Evolutionary conservation across 2,329 filamentous ascomycete genomes (phyloP).

Genomic region (Talaromyces albobiverticillius): DNA sequence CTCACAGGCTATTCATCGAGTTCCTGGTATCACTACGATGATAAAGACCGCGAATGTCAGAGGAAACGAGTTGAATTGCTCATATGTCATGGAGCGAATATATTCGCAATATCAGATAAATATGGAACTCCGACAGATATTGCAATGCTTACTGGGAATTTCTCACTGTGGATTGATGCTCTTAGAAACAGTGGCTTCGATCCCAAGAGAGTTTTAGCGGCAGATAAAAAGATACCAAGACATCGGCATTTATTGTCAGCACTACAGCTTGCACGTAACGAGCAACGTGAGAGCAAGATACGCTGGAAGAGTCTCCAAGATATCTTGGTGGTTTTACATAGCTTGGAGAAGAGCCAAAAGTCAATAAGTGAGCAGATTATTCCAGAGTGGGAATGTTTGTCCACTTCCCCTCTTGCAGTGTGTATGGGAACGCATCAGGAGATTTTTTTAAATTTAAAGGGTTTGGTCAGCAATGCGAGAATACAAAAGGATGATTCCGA

Average conservation of each 20-base stretch:
- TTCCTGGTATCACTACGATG: background rate
- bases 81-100: background rate
- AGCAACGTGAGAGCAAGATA: background rate
- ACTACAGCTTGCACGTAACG: background rate
- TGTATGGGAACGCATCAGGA: background rate
- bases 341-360: background rate
- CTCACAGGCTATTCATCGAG: background rate
- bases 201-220: background rate
- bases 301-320: background rate
- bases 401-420: background rate
- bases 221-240: background rate
- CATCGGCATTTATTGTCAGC: background rate
- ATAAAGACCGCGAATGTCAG: background rate
- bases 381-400: background rate
- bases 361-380: background rate
- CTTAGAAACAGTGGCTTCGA: background rate
- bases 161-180: background rate
- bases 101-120: background rate
- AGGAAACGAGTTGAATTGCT: background rate
- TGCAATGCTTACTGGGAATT: background rate
- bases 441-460: background rate
- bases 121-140: conserved; percentile 1
- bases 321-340: background rate
- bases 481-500: background rate
- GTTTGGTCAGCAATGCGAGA: background rate